Base-by-base conservation (phyloP, 495 filamentous ascomycete genomes). In the Podospora bellae-mahoneyi region DNA sequence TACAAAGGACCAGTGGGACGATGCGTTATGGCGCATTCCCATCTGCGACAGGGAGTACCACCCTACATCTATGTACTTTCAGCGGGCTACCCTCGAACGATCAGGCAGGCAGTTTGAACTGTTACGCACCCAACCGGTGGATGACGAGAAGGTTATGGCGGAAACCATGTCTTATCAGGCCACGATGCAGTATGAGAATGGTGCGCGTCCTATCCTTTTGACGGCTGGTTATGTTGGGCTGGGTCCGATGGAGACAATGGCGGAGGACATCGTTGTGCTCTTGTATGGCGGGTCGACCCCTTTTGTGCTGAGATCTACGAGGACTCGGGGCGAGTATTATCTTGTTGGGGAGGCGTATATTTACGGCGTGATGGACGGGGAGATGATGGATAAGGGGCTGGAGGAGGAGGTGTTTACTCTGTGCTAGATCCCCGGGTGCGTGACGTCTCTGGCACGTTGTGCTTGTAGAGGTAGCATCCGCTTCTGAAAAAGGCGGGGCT, bases 291-390 rank as follows among this genome's bases (percentile, higher is more conserved):
- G 39, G 39, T 48, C 39, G 39, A 48, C 39, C 2, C 55, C 55
- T 19, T 58, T 58, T 58, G 55, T 58, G n/a, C 55, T 58, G n/a
- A 58, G 55, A 26, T 7, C 55, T 58, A 20, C 55, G 13, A 2
- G n/a, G 55, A n/a, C 6, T 5, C n/a, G 10, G 3, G 55, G 55
- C 18, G 23, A 58, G 55, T 58, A 58, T 20, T 5, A 58, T 19
- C 55, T 58, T 19, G 23, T 58, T 26, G 55, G 55, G n/a, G 55
- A 58, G 55, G 55, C 55, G 23, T 58, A 58, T 26, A 13, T 58
- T 13, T 58, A 20, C 3, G 55, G 55, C 6, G 23, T 58, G 9
- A 58, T 58, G 55, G 55, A 58, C 23, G 55, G 55, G 19, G 55
- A 58, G 55, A 48, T 48, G 13, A 48, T 48, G 39, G 39, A 48